Conservation (phyloP, 345 rosid genomes). For the Eucalyptus pauciflora region DNA sequence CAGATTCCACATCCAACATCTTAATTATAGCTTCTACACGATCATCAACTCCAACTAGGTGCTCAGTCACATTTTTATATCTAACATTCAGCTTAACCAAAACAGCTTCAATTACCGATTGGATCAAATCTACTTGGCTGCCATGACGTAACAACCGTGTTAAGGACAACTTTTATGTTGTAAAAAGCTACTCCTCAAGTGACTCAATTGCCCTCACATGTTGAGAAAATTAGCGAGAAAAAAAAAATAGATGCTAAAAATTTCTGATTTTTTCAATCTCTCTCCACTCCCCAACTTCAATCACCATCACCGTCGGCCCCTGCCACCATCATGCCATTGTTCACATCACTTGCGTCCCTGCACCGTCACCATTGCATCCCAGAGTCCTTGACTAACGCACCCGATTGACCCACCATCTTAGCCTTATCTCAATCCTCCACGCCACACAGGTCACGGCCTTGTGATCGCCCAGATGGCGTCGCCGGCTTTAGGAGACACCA, state of each 20-base stretch:
- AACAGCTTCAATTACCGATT: background rate
- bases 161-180: background rate
- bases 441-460: fast-evolving
- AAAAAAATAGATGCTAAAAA: too few species aligned
- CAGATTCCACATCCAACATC: background rate
- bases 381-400: fast-evolving
- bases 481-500: background rate
- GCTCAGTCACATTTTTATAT: background rate
- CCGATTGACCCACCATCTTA: fast-evolving
- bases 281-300: background rate
- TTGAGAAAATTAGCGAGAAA: background rate
- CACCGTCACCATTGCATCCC: background rate
- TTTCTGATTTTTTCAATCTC: background rate
- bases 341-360: fast-evolving
- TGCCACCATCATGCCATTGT: background rate
- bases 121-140: background rate
- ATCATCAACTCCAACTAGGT: background rate
- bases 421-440: background rate
- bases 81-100: background rate
- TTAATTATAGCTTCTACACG: background rate
- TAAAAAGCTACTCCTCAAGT: background rate
- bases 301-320: fast-evolving
- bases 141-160: background rate
- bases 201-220: background rate
- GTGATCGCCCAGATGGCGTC: background rate